These are phyloP conservation scores for Cyclotella distinguenda DNA, from an alignment of 108 stramenopile species.

Conservation along the genomic window DNA sequence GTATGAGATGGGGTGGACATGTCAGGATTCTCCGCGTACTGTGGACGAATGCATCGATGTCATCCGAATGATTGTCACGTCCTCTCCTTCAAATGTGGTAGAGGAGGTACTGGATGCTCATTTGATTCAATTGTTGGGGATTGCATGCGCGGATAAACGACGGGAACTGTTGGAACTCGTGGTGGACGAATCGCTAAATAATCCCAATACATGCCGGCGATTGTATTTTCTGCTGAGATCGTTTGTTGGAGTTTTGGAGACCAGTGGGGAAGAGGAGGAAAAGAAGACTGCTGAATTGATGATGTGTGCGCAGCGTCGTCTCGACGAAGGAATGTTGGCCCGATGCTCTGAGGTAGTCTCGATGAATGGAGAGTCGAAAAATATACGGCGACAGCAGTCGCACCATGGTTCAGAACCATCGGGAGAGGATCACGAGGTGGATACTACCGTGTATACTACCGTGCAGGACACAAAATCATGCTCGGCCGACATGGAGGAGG, in stretches of 20 bases:
- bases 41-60: slow-evolving; percentile 22
- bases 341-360: slow-evolving; percentile 32
- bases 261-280: slow-evolving; percentile 6
- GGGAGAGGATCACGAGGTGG: not conserved
- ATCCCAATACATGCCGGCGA: slow-evolving; percentile 51
- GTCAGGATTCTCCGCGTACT: too few species aligned
- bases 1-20: too few species aligned
- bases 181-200: slow-evolving; percentile 44
- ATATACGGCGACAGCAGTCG: not conserved
- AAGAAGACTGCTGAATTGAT: slow-evolving; percentile 24
- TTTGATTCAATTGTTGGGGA: slow-evolving; percentile 41
- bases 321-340: slow-evolving; percentile 40
- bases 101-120: slow-evolving; percentile 45
- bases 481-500: not conserved
- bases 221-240: slow-evolving; percentile 55
- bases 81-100: slow-evolving; percentile 17
- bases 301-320: slow-evolving; percentile 38
- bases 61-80: slow-evolving; percentile 26
- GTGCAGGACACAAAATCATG: not conserved
- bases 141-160: slow-evolving; percentile 8
- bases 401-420: not conserved
- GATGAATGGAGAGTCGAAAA: slow-evolving; percentile 32
- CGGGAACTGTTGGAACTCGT: slow-evolving; percentile 41
- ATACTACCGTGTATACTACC: not conserved
- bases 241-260: slow-evolving; percentile 48